Evolutionary conservation across 495 filamentous ascomycete species (phyloP).

Genomic region (Penicillium canariense): DNA sequence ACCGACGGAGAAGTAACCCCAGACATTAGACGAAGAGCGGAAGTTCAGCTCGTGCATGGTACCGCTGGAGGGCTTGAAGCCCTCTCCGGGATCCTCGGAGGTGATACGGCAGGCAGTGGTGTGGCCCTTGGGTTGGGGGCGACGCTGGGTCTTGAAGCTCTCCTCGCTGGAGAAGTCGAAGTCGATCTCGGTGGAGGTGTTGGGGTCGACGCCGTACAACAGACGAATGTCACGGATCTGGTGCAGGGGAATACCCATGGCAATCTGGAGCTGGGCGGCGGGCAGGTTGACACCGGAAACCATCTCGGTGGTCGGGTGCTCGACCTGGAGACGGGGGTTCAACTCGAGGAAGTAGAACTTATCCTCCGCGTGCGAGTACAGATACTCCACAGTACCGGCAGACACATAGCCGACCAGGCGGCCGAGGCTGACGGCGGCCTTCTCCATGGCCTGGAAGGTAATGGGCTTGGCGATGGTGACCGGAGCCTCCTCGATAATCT

Average conservation of each 20-base stretch:
- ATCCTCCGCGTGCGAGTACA: slow-evolving; percentile 97
- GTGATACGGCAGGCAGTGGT: slow-evolving; percentile 99
- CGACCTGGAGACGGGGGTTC: slow-evolving; percentile 97
- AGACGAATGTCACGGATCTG: slow-evolving; percentile 94
- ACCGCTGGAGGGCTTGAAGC: slow-evolving; percentile 98
- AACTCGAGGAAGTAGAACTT: slow-evolving; percentile 99
- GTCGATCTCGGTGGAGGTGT: slow-evolving; percentile 82
- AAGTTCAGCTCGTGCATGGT: slow-evolving; percentile 99
- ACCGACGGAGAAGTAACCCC: slow-evolving; percentile 99
- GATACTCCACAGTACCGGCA: slow-evolving; percentile 97
- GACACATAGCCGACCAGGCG: slow-evolving; percentile 97
- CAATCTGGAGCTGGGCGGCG: slow-evolving; percentile 95
- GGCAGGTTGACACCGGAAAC: slow-evolving; percentile 96
- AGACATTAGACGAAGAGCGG: slow-evolving; percentile 96
- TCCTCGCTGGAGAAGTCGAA: slow-evolving; percentile 91
- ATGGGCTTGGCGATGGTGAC: slow-evolving; percentile 87
- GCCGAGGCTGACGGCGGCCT: slow-evolving; percentile 90
- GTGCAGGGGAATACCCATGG: slow-evolving; percentile 97
- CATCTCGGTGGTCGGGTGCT: slow-evolving; percentile 99
- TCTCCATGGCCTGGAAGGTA: slow-evolving; percentile 96
- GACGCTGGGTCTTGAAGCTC: slow-evolving; percentile 79
- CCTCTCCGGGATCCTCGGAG: slow-evolving; percentile 97
- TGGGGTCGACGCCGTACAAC: slow-evolving; percentile 93
- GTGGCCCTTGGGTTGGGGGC: slow-evolving; percentile 91
- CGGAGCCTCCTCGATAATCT: slow-evolving; percentile 99